Base-by-base conservation (phyloP, 306 rosid genomes). In the Ziziphus jujuba region DNA sequence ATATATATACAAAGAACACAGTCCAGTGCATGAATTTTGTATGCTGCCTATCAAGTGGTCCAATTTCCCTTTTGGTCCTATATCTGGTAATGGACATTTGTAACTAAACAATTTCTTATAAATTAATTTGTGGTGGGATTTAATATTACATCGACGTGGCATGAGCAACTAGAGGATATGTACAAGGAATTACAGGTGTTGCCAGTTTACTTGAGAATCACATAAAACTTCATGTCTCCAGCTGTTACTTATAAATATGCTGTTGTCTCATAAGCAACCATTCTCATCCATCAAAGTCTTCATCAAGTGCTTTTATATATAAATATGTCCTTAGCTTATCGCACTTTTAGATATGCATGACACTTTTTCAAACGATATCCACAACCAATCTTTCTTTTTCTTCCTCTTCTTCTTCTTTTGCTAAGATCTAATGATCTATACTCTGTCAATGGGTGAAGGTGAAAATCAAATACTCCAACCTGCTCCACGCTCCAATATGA, bases 231-330 rank as follows among this genome's bases (percentile, higher is more conserved):
- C 64, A 51, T 67, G 71, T 22, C 45, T 47, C 60, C 15, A 15
- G 21, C 2, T 17, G 72, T 54, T 24, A 24, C 10, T 23, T 24
- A 40, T 24, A 14, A 3, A 10, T 34, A 28, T 28, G 33, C n/a
- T 10, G 15, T 6, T 53, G 21, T 40, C 20, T 50, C 11, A 54
- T 52, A 72, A 58, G 67, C 50, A 38, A 72, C 43, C 36, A 62
- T 60, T 59, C 71, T 67, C 61, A 78, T 67, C 75, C 78, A 61
- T 53, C 36, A 24, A 55, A 22, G 25, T 40, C 6, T 55, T 56
- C 1, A 19, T 31, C 60, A 31, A 13, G 13, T 53, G 14, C 21
- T 15, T 4, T 38, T 48, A 20, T 13, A 33, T 45, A 65, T 21
- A 6, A 25, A 6, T 1, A 13, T 48, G 17, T 21, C 43, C 55